Evolutionary conservation across 148 eudicot genomes (phyloP).

Genomic region (Tetragonia tetragonoides): DNA sequence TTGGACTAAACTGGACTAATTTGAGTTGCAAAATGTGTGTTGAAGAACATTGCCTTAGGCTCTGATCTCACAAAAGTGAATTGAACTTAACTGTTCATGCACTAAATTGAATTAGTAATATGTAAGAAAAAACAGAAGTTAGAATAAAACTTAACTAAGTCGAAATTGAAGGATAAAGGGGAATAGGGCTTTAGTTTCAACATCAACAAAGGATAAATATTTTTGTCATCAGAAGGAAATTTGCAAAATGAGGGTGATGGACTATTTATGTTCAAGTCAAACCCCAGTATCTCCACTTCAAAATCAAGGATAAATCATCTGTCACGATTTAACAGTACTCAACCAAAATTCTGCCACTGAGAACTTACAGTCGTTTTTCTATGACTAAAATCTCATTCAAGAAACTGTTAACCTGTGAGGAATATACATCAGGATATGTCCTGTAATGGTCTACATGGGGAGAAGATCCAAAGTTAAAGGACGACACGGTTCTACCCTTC

Average conservation of each 20-base stretch:
- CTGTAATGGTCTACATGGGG: constrained; percentile 96
- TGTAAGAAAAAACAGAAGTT: too few relatives aligned
- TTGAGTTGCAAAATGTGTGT: too few relatives aligned
- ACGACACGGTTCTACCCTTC: constrained; percentile 53
- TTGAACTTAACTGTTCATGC: too few relatives aligned
- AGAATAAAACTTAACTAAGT: too few relatives aligned
- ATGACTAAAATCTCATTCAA: constrained; percentile 41
- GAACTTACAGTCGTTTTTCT: constrained; percentile 1
- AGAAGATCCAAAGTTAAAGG: constrained; percentile 66
- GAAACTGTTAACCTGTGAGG: constrained; percentile 53
- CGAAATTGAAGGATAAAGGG: too few relatives aligned
- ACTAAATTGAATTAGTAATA: too few relatives aligned
- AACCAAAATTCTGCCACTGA: constrained; percentile 1
- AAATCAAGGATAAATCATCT: neutral
- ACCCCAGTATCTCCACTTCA: neutral
- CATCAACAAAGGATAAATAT: neutral
- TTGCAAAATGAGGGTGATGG: neutral
- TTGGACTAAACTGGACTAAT: too few relatives aligned
- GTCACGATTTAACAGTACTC: neutral
- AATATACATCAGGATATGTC: constrained; percentile 62
- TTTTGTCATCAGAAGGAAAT: neutral
- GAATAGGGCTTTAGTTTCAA: too few relatives aligned
- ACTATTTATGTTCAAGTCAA: neutral
- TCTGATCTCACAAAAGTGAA: too few relatives aligned
- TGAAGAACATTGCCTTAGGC: too few relatives aligned